Evolutionary conservation across 2,329 filamentous ascomycete genomes (phyloP).

Genomic region (Leptodontidium sp.): DNA sequence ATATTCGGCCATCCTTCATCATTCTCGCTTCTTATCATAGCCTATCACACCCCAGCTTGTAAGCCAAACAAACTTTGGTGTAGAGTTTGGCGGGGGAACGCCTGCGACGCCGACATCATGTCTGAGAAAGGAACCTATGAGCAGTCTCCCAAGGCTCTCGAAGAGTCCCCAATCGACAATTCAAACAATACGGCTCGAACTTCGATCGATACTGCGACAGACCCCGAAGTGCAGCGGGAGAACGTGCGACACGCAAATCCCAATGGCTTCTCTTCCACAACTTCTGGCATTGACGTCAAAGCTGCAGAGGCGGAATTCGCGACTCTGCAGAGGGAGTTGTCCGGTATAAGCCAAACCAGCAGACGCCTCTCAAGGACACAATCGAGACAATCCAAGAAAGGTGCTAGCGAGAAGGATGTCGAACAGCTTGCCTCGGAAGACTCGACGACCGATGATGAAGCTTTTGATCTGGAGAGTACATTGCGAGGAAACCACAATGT

Average conservation of each 20-base stretch:
- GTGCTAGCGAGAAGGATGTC: conserved; percentile 55
- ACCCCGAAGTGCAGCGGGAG: conserved; percentile 54
- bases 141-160: conserved; percentile 27
- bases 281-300: conserved; percentile 62
- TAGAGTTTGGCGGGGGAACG: conserved; percentile 24
- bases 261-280: conserved; percentile 53
- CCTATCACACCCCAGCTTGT: neutral
- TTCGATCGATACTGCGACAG: conserved; percentile 32
- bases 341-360: conserved; percentile 63
- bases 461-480: conserved; percentile 79
- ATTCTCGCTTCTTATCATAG: neutral
- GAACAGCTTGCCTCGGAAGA: conserved; percentile 60
- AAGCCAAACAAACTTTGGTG: neutral
- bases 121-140: conserved; percentile 30
- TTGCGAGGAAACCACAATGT: conserved; percentile 72
- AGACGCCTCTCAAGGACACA: conserved; percentile 59
- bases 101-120: conserved; percentile 20
- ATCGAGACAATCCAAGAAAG: conserved; percentile 42
- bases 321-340: conserved; percentile 69
- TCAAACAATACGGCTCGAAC: conserved; percentile 28
- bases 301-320: conserved; percentile 76
- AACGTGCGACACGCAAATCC: conserved; percentile 52
- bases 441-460: conserved; percentile 56
- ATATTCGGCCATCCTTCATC: neutral
- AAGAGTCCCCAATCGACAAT: conserved; percentile 27